These are phyloP conservation scores for Phytophthora capsici DNA, from an alignment of 352 stramenopile species.

Conservation along the genomic window DNA sequence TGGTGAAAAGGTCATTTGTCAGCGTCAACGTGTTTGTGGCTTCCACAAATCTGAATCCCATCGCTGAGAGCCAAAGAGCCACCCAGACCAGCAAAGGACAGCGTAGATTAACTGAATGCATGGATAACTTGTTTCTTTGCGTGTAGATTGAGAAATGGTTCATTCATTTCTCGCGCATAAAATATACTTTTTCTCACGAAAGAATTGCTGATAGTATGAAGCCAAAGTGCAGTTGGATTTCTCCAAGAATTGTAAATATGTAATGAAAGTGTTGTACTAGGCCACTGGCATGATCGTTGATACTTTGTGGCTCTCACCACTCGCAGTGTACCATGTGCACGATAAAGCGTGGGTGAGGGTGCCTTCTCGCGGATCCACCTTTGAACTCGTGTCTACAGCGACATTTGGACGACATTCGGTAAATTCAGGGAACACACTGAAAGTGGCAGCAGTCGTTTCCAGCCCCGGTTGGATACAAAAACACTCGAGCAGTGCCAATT, in stretches of 20 bases:
- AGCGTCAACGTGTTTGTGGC: not conserved
- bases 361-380: constrained; percentile 9
- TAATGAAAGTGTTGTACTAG: not conserved
- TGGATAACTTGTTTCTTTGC: no score
- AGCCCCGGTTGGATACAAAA: not conserved
- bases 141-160: not conserved
- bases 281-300: not conserved
- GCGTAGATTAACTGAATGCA: not conserved
- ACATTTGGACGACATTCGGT: constrained; percentile 19
- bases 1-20: not conserved
- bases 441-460: constrained; percentile 9
- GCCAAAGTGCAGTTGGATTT: not conserved
- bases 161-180: no score
- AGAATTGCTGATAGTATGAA: not conserved
- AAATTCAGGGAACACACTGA: constrained; percentile 25
- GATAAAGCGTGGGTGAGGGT: constrained; percentile 1
- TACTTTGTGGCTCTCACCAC: constrained; percentile 9
- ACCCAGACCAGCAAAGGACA: not conserved
- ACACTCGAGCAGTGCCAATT: not conserved
- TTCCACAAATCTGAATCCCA: not conserved
- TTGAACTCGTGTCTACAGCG: constrained; percentile 2
- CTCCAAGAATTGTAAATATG: not conserved
- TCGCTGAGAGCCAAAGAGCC: not conserved
- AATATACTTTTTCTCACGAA: not conserved
- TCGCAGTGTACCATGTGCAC: constrained; percentile 23